phyloP scores from a whole-genome alignment of 176 grass and related monocot species.

The Rhipidocladum racemiflorum region DNA sequence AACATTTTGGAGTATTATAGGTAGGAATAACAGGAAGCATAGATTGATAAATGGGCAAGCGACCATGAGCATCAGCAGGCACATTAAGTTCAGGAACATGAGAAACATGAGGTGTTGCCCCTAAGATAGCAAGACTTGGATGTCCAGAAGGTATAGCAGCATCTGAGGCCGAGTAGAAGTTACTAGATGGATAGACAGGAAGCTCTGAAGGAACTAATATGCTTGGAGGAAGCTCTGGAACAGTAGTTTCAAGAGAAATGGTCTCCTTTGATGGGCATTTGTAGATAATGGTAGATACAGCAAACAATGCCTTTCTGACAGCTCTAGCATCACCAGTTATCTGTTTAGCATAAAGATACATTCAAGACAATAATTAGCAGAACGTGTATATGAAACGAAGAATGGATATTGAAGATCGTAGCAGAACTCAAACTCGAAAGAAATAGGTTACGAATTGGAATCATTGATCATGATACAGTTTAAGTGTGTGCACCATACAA shows the following conservation, averaged over 20 bases:
- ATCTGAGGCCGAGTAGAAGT: slow-evolving; percentile 54
- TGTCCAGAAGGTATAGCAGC: slow-evolving; percentile 45
- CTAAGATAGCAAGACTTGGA: slow-evolving; percentile 50
- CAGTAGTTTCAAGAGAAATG: slow-evolving; percentile 77
- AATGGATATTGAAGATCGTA: slow-evolving; percentile 11
- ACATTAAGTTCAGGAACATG: slow-evolving; percentile 56
- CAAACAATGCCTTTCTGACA: slow-evolving; percentile 73
- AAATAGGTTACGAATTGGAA: background rate
- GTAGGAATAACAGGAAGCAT: slow-evolving; percentile 65
- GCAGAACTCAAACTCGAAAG: slow-evolving; percentile 18
- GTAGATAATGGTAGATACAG: slow-evolving; percentile 84
- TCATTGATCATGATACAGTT: slow-evolving; percentile 5
- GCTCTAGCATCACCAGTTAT: slow-evolving; percentile 75
- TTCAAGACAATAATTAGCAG: slow-evolving; percentile 24
- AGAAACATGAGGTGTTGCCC: slow-evolving; percentile 50
- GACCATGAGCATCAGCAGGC: slow-evolving; percentile 47
- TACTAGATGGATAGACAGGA: slow-evolving; percentile 67
- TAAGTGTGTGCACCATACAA: background rate
- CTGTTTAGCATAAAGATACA: slow-evolving; percentile 43
- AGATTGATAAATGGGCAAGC: slow-evolving; percentile 68
- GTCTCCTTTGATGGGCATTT: slow-evolving; percentile 80
- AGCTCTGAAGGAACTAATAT: slow-evolving; percentile 89
- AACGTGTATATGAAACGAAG: background rate
- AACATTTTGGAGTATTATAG: slow-evolving; percentile 53
- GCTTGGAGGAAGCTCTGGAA: slow-evolving; percentile 57